A percentile compares a stretch with the other conserved stretches of the same genome.
These are phyloP conservation scores for Diaporthe eres DNA, from an alignment of 2,329 filamentous ascomycete genomes.

Conservation along the genomic window DNA sequence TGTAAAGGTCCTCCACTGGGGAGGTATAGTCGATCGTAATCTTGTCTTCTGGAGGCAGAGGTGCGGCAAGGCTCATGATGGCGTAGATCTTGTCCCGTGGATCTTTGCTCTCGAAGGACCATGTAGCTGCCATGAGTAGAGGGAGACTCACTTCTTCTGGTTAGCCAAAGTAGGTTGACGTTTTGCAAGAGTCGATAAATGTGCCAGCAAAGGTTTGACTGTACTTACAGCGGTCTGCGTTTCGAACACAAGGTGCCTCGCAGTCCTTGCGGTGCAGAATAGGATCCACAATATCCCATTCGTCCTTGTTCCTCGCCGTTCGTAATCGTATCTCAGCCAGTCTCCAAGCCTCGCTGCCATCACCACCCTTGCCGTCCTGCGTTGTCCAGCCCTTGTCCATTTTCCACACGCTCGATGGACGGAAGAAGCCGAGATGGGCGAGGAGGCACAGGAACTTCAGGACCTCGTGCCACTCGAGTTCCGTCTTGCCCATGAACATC, in stretches of 20 bases:
- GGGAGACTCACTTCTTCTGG: slow-evolving; percentile 7
- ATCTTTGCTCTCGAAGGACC: slow-evolving; percentile 36
- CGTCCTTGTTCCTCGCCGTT: slow-evolving; percentile 3
- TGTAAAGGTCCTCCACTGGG: slow-evolving; percentile 18
- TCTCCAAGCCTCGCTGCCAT: slow-evolving; percentile 35
- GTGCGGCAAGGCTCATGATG: slow-evolving; percentile 32
- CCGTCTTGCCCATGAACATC: slow-evolving; percentile 32
- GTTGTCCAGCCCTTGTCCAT: slow-evolving; percentile 29
- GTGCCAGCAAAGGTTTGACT: not conserved
- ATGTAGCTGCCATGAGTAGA: slow-evolving; percentile 29
- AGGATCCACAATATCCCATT: slow-evolving; percentile 29
- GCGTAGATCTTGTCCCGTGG: slow-evolving; percentile 37
- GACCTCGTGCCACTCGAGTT: slow-evolving; percentile 34
- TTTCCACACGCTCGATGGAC: slow-evolving; percentile 26
- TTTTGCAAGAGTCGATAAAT: not conserved
- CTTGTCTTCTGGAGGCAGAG: slow-evolving; percentile 24
- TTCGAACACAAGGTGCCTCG: slow-evolving; percentile 3
- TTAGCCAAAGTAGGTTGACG: not conserved
- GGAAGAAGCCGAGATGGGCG: slow-evolving; percentile 27
- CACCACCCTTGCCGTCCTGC: slow-evolving; percentile 26
- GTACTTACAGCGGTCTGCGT: slow-evolving; percentile 1
- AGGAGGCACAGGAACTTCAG: slow-evolving; percentile 28
- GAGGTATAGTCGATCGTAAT: slow-evolving; percentile 31
- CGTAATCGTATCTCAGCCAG: slow-evolving; percentile 31
- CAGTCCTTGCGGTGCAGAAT: slow-evolving; percentile 17